These are phyloP conservation scores for Filobasidium floriforme DNA, from an alignment of 768 basidiomycete genomes.

Conservation along the genomic window DNA sequence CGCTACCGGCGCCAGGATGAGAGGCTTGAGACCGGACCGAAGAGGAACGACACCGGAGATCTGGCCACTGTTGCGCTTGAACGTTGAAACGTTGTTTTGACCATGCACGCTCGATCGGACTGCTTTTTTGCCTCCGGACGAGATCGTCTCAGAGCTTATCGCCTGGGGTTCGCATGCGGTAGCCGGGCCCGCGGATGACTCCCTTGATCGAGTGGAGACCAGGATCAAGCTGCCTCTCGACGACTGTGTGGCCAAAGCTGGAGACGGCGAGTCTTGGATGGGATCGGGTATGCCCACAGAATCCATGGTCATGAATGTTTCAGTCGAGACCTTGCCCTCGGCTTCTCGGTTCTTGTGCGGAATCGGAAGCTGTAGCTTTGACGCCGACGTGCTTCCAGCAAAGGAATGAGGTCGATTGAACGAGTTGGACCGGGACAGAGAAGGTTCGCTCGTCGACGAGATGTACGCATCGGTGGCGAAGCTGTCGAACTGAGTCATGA, in stretches of 20 bases:
- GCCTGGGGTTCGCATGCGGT: neutral
- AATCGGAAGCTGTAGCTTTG: neutral
- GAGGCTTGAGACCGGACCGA: neutral
- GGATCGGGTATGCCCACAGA: neutral
- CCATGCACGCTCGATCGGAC: conserved; percentile 2
- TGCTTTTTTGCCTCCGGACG: neutral
- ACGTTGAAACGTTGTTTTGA: neutral
- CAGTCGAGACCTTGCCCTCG: neutral
- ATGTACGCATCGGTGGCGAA: neutral
- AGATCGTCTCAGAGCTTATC: neutral
- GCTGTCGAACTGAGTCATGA: conserved; percentile 6
- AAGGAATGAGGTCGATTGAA: neutral
- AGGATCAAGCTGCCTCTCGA: neutral
- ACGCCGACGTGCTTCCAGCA: neutral
- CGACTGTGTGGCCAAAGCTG: neutral
- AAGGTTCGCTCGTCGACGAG: neutral
- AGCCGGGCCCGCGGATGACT: neutral
- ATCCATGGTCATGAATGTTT: neutral
- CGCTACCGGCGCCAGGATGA: neutral
- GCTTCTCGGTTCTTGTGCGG: neutral
- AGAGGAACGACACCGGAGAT: neutral
- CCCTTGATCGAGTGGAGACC: neutral
- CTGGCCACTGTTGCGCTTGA: neutral
- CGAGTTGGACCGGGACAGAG: neutral
- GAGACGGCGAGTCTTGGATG: neutral